Evolutionary conservation across 768 basidiomycete genomes (phyloP).

Genomic region (Serendipita indica): DNA sequence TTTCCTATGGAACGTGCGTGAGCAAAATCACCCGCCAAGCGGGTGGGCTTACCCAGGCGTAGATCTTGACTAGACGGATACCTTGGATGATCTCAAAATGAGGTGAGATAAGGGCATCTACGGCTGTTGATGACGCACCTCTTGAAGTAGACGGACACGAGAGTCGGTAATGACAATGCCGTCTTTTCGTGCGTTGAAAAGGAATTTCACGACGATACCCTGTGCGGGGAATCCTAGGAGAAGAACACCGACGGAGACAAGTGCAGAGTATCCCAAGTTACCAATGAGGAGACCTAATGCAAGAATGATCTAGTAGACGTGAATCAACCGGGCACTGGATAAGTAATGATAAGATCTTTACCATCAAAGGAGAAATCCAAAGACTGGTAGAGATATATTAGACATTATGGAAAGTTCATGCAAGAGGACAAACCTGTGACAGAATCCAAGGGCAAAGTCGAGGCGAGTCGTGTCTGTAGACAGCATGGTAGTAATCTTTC

Average conservation of each 20-base stretch:
- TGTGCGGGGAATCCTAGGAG: slow-evolving; percentile 47
- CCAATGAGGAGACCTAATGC: slow-evolving; percentile 47
- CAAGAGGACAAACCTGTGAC: no score
- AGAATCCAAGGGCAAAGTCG: slow-evolving; percentile 31
- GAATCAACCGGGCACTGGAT: slow-evolving; percentile 41
- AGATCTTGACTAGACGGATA: slow-evolving; percentile 50
- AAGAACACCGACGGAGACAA: slow-evolving; percentile 47
- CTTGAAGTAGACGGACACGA: slow-evolving; percentile 48
- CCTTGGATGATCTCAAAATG: slow-evolving; percentile 39
- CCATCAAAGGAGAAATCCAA: neutral
- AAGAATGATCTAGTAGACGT: slow-evolving; percentile 44
- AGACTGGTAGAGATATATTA: no score
- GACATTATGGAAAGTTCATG: no score
- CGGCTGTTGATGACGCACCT: slow-evolving; percentile 25
- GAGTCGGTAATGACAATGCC: slow-evolving; percentile 52
- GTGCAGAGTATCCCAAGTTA: slow-evolving; percentile 53
- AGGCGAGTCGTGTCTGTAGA: slow-evolving; percentile 46
- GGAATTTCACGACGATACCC: slow-evolving; percentile 33
- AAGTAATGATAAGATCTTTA: slow-evolving; percentile 8
- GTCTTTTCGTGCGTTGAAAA: slow-evolving; percentile 39
- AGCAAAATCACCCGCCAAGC: neutral
- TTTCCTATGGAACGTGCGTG: neutral
- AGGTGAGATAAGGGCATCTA: neutral
- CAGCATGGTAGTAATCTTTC: slow-evolving; percentile 56
- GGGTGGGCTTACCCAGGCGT: slow-evolving; percentile 39